A percentile compares a stretch with the other conserved stretches of the same genome.
These are phyloP conservation scores for Austroboletus novae-zelandiae DNA, from an alignment of 1,284 basidiomycete genomes.

Conservation along the genomic window DNA sequence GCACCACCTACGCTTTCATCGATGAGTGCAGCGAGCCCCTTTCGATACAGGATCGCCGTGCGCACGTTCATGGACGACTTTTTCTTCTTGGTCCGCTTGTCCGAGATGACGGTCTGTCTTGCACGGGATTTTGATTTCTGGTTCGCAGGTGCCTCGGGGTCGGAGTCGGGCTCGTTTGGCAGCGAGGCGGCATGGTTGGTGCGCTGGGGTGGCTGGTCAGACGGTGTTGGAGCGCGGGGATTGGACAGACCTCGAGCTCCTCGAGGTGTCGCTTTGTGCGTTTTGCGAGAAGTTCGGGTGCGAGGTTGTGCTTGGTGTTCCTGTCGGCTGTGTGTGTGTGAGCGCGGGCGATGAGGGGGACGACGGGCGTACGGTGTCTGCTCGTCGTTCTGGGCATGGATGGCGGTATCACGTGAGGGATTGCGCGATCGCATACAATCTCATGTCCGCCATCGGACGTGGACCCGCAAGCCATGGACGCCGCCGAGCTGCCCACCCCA, in stretches of 20 bases:
- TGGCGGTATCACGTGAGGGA: constrained; percentile 20
- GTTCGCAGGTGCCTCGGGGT: constrained; percentile 25
- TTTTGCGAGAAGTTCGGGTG: constrained; percentile 67
- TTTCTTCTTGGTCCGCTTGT: constrained; percentile 67
- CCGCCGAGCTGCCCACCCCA: constrained; percentile 62
- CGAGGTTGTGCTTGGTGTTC: constrained; percentile 48
- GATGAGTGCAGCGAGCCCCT: constrained; percentile 65
- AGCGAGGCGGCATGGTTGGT: constrained; percentile 71
- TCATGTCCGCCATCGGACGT: no score
- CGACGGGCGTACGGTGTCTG: constrained; percentile 36
- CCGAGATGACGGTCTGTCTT: constrained; percentile 64
- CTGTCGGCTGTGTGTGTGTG: constrained; percentile 37
- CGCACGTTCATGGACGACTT: constrained; percentile 80
- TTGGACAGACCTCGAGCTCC: constrained; percentile 65
- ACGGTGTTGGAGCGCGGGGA: background rate
- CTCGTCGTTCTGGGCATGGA: constrained; percentile 30
- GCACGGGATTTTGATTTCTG: constrained; percentile 58
- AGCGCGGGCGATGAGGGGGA: constrained; percentile 10
- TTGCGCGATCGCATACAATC: constrained; percentile 16
- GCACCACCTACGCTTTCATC: constrained; percentile 69
- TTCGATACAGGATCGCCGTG: constrained; percentile 75
- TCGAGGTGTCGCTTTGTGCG: constrained; percentile 74
- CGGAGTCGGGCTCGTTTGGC: constrained; percentile 47
- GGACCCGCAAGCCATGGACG: constrained; percentile 13
- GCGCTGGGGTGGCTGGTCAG: constrained; percentile 42